Evolutionary conservation across 768 basidiomycete species (phyloP).

Genomic region (Mycena olivaceomarginata): DNA sequence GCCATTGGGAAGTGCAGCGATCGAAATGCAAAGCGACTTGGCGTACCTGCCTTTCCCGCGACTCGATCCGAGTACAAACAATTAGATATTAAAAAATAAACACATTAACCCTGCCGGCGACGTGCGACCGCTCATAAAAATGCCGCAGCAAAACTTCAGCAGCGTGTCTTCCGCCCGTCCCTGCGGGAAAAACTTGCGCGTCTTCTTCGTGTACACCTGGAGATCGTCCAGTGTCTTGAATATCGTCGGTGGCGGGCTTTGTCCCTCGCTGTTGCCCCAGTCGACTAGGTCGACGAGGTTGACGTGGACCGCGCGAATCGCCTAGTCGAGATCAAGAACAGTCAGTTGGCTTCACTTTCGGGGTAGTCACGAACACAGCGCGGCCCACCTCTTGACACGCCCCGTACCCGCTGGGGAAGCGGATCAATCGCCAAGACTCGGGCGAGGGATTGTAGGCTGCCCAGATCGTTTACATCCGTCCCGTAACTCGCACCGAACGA

Average conservation of each 20-base stretch:
- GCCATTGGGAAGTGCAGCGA: too few species aligned
- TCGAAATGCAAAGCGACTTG: too few species aligned
- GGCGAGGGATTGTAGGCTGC: conserved; percentile 55
- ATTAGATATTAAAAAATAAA: too few species aligned
- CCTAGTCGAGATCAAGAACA: not conserved
- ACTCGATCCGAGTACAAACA: too few species aligned
- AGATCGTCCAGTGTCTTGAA: conserved; percentile 14
- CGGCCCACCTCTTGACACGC: not conserved
- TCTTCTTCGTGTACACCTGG: not conserved
- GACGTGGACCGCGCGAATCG: conserved; percentile 2
- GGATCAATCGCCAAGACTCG: conserved; percentile 51
- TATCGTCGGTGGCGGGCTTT: not conserved
- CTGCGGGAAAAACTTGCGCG: conserved; percentile 12
- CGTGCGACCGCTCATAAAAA: not conserved
- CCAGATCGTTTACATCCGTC: conserved; percentile 52
- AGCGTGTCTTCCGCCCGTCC: not conserved
- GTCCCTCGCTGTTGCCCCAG: not conserved
- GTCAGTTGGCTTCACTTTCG: not conserved
- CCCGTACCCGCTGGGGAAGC: conserved; percentile 31
- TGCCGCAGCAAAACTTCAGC: conserved; percentile 11
- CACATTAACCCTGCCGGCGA: too few species aligned
- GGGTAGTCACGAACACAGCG: too few species aligned
- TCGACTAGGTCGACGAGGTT: conserved; percentile 33
- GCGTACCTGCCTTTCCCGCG: too few species aligned
- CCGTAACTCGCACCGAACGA: conserved; percentile 60